phyloP scores from a whole-genome alignment of 345 rosid genomes.

The Firmiana major region DNA sequence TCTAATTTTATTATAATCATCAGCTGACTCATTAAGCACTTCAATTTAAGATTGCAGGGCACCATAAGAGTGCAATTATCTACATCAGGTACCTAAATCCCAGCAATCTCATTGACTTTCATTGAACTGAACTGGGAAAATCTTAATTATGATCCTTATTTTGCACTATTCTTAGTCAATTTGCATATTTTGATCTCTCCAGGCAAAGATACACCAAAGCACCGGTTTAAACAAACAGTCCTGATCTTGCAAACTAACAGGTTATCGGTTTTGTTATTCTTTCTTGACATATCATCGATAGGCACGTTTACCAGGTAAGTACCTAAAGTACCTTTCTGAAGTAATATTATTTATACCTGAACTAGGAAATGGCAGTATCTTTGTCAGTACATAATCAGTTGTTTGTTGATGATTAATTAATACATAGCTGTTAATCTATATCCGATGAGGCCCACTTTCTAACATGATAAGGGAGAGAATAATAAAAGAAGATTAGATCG shows the following conservation, averaged over 20 bases:
- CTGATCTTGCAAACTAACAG: no score
- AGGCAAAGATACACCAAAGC: not conserved
- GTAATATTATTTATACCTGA: not conserved
- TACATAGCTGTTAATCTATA: slow-evolving; percentile 9
- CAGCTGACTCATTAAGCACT: slow-evolving; percentile 40
- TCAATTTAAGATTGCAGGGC: slow-evolving; percentile 20
- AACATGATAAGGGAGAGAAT: slow-evolving; percentile 4
- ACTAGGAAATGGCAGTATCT: slow-evolving; percentile 13
- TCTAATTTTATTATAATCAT: slow-evolving; percentile 17
- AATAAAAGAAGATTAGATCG: slow-evolving; percentile 27
- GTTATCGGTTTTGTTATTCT: not conserved
- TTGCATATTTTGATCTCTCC: not conserved
- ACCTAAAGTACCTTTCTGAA: not conserved
- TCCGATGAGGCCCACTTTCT: slow-evolving; percentile 21
- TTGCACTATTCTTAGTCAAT: no score
- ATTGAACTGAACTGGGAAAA: not conserved
- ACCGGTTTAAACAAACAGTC: no score
- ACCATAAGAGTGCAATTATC: slow-evolving; percentile 2
- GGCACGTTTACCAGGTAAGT: slow-evolving; percentile 4
- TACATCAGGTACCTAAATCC: slow-evolving; percentile 32
- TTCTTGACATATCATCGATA: slow-evolving; percentile 4
- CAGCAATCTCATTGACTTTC: slow-evolving; percentile 5
- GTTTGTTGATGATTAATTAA: not conserved
- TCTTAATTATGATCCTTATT: not conserved
- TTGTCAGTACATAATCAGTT: not conserved